phyloP scores from a whole-genome alignment of 208 protist genomes.

The Phytomonas serpens region DNA sequence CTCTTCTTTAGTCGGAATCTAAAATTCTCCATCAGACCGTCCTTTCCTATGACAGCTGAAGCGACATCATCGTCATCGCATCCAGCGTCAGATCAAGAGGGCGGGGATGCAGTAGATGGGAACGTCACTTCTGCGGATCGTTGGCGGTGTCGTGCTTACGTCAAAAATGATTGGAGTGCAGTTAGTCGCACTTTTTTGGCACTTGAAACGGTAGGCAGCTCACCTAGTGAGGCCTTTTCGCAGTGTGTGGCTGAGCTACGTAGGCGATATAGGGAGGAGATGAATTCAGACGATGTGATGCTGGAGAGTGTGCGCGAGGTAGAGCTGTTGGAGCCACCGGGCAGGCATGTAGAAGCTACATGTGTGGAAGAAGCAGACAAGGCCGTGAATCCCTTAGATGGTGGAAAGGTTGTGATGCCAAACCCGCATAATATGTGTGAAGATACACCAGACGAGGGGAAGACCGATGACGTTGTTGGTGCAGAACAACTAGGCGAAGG shows the following conservation, averaged over 20 bases:
- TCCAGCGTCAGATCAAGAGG: background rate
- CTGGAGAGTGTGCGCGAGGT: conserved; percentile 65
- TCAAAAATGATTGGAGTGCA: conserved; percentile 76
- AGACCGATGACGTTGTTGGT: background rate
- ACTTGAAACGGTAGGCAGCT: conserved; percentile 31
- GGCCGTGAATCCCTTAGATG: background rate
- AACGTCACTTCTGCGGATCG: conserved; percentile 5
- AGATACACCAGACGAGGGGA: background rate
- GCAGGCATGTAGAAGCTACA: conserved; percentile 18
- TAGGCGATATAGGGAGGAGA: conserved; percentile 33
- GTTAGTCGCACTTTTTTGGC: conserved; percentile 36
- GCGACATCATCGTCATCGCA: background rate
- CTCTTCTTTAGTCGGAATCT: conserved; percentile 58
- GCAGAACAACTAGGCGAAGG: background rate
- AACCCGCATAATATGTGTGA: background rate
- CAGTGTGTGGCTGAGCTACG: conserved; percentile 51
- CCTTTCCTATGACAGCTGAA: background rate
- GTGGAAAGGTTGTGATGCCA: conserved; percentile 2
- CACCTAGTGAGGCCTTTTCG: conserved; percentile 49
- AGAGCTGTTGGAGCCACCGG: conserved; percentile 20
- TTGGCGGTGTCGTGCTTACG: conserved; percentile 78
- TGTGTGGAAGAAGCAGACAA: conserved; percentile 11
- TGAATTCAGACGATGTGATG: conserved; percentile 42
- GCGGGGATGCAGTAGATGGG: background rate
- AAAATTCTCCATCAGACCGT: conserved; percentile 79